These are phyloP conservation scores for Salix viminalis DNA, from an alignment of 345 rosid species.

Conservation along the genomic window DNA sequence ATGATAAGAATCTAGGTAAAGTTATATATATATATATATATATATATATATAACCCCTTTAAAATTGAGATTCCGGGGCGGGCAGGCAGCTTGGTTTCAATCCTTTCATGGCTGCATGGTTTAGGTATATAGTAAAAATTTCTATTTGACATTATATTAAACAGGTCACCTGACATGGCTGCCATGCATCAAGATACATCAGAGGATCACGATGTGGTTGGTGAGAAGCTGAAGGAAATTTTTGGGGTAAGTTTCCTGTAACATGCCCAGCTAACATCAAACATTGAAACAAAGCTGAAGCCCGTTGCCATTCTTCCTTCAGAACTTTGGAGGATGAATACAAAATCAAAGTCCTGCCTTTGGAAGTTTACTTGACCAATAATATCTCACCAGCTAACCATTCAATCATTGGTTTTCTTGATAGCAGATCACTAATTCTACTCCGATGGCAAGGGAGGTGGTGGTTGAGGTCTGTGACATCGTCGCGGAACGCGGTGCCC, in stretches of 20 bases:
- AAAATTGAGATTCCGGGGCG: too few relatives aligned
- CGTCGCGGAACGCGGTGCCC: constrained; percentile 62
- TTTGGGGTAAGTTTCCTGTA: constrained; percentile 34
- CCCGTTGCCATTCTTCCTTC: not conserved
- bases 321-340: not conserved
- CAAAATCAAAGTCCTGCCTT: too few relatives aligned
- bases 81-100: too few relatives aligned
- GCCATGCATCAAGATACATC: constrained; percentile 73
- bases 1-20: too few relatives aligned
- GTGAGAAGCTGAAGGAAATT: constrained; percentile 45
- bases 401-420: too few relatives aligned
- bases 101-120: too few relatives aligned
- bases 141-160: not conserved
- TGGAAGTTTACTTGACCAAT: too few relatives aligned
- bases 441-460: constrained; percentile 40
- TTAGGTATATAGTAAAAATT: too few relatives aligned
- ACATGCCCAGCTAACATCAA: not conserved
- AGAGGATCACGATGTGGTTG: constrained; percentile 40
- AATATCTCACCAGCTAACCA: too few relatives aligned
- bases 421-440: constrained; percentile 43
- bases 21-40: too few relatives aligned
- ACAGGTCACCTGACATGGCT: constrained; percentile 59
- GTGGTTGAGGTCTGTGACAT: constrained; percentile 62
- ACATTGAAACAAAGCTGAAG: not conserved
- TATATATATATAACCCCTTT: too few relatives aligned